Evolutionary conservation across 495 filamentous ascomycete species (phyloP).

Genomic region (Daldinia vernicosa): DNA sequence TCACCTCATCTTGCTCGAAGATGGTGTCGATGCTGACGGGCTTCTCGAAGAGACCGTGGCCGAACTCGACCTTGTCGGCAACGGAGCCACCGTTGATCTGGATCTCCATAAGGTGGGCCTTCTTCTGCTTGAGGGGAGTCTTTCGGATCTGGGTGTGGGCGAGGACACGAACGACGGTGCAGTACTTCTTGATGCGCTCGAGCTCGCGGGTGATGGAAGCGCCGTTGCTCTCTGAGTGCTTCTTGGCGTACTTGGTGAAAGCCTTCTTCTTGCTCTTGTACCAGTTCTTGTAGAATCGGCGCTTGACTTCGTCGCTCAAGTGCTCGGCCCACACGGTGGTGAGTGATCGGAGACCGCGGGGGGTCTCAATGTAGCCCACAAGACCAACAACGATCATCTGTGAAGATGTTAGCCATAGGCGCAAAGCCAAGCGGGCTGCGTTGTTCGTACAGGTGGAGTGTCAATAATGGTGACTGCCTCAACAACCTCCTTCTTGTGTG

Average conservation of each 20-base stretch:
- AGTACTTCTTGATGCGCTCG: slow-evolving; percentile 99
- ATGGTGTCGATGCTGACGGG: slow-evolving; percentile 88
- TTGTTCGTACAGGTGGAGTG: slow-evolving; percentile 95
- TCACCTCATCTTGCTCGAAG: slow-evolving; percentile 99
- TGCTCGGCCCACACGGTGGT: slow-evolving; percentile 99
- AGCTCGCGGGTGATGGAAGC: slow-evolving; percentile 93
- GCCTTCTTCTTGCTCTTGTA: slow-evolving; percentile 99
- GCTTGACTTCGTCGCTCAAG: slow-evolving; percentile 96
- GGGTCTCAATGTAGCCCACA: slow-evolving; percentile 99
- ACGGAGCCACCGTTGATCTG: slow-evolving; percentile 98
- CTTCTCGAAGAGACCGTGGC: slow-evolving; percentile 97
- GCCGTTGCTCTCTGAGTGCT: slow-evolving; percentile 92
- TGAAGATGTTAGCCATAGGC: slow-evolving; percentile 68
- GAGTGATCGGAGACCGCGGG: slow-evolving; percentile 98
- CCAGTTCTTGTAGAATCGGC: slow-evolving; percentile 99
- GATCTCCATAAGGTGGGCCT: slow-evolving; percentile 99
- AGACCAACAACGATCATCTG: slow-evolving; percentile 99
- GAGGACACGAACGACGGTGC: slow-evolving; percentile 98
- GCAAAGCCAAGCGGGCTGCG: slow-evolving; percentile 69
- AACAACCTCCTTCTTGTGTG: slow-evolving; percentile 99
- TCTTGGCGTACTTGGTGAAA: slow-evolving; percentile 99
- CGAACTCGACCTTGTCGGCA: slow-evolving; percentile 95
- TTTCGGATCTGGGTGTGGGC: slow-evolving; percentile 99
- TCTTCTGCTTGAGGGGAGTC: slow-evolving; percentile 99
- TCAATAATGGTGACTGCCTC: slow-evolving; percentile 99